These are phyloP conservation scores for Phialemonium atrogriseum DNA, from an alignment of 2,329 filamentous ascomycete genomes.

Conservation along the genomic window DNA sequence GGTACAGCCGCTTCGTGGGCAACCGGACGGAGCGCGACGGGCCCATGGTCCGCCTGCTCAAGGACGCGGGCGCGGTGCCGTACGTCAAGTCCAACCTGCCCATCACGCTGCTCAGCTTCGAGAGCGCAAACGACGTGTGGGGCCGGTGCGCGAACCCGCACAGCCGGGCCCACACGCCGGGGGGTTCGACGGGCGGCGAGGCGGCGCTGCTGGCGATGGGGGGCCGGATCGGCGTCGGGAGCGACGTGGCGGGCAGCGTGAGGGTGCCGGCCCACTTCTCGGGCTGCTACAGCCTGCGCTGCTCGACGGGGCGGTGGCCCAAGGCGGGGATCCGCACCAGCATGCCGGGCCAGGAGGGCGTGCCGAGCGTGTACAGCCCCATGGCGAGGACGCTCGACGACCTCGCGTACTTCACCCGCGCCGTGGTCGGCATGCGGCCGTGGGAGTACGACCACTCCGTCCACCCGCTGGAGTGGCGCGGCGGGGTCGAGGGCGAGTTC, in stretches of 20 bases:
- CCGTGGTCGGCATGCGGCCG: slow-evolving; percentile 70
- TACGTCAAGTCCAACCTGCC: slow-evolving; percentile 92
- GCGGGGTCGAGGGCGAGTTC: slow-evolving; percentile 50
- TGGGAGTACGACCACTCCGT: slow-evolving; percentile 86
- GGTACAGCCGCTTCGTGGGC: slow-evolving; percentile 65
- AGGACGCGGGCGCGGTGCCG: slow-evolving; percentile 80
- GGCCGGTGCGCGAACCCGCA: slow-evolving; percentile 77
- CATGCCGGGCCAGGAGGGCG: slow-evolving; percentile 88
- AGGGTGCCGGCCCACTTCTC: slow-evolving; percentile 82
- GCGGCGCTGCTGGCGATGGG: slow-evolving; percentile 72
- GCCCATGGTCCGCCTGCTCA: slow-evolving; percentile 64
- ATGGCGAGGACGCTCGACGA: slow-evolving; percentile 85
- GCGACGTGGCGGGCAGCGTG: slow-evolving; percentile 85
- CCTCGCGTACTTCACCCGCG: slow-evolving; percentile 73
- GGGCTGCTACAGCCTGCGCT: slow-evolving; percentile 79
- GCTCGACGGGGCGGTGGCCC: slow-evolving; percentile 84
- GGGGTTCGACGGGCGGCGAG: slow-evolving; percentile 84
- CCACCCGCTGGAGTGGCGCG: slow-evolving; percentile 75
- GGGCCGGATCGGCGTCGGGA: slow-evolving; percentile 81
- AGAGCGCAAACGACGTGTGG: slow-evolving; percentile 73
- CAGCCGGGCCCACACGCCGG: slow-evolving; percentile 74
- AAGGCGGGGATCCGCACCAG: slow-evolving; percentile 76
- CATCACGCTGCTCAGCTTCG: slow-evolving; percentile 78
- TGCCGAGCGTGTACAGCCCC: slow-evolving; percentile 81
- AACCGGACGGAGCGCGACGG: slow-evolving; percentile 64